Conservation (phyloP, 1,139 yeast species). For the Protomyces gravidus region DNA sequence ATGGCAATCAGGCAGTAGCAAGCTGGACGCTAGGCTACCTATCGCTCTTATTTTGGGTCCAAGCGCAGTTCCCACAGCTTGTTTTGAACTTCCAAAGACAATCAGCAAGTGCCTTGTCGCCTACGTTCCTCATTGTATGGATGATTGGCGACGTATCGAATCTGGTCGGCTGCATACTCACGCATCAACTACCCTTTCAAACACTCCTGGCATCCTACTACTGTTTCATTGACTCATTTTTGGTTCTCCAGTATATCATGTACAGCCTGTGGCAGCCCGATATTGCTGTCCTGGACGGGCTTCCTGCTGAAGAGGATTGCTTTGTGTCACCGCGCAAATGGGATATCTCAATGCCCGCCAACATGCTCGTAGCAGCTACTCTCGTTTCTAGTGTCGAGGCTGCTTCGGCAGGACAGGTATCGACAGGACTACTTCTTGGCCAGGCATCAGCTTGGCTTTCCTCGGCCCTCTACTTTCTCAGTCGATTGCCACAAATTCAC, state of each 20-base stretch:
- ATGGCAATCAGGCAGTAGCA: constrained; percentile 17
- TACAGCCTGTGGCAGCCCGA: constrained; percentile 44
- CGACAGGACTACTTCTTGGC: neutral
- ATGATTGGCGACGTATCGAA: constrained; percentile 79
- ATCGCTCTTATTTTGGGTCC: constrained; percentile 21
- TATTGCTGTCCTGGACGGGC: constrained; percentile 14
- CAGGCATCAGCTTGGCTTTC: constrained; percentile 78
- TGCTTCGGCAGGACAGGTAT: constrained; percentile 9
- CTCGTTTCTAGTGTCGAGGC: constrained; percentile 33
- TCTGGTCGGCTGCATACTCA: constrained; percentile 71
- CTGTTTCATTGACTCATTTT: constrained; percentile 62
- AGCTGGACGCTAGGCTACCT: constrained; percentile 23
- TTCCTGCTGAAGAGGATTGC: neutral
- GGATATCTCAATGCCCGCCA: neutral
- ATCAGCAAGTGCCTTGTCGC: constrained; percentile 82
- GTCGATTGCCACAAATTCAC: constrained; percentile 81
- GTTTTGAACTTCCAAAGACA: constrained; percentile 48
- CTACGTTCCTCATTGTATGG: constrained; percentile 74
- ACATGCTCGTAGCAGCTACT: constrained; percentile 26
- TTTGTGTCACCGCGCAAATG: constrained; percentile 1
- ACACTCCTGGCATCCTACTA: constrained; percentile 69
- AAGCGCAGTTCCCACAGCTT: constrained; percentile 66
- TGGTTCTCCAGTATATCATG: constrained; percentile 73
- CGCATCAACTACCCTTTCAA: constrained; percentile 70
- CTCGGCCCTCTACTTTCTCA: constrained; percentile 57